Base-by-base conservation (phyloP, 495 filamentous ascomycete species). In the Corynascus novoguineensis region DNA sequence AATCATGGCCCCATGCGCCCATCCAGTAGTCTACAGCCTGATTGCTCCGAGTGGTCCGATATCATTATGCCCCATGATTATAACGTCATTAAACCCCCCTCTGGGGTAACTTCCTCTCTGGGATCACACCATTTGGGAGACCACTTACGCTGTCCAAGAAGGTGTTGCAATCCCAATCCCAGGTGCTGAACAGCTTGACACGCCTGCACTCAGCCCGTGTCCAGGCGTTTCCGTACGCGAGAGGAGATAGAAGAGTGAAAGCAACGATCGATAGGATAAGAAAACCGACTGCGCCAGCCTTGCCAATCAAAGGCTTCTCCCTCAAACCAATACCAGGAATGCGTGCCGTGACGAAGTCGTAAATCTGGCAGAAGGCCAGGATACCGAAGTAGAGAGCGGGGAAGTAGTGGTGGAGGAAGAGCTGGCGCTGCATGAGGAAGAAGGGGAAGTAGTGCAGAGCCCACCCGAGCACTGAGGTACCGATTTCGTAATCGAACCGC, bases 371-470 rank as follows among this genome's bases (percentile, higher is more conserved):
- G 27, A 96, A 78, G 1, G 87, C 82, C 47, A 97, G 84, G 63
- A 98, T 84, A 55, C 89, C 90, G 66, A 97, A 97, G 74, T 96
- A 95, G 14, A 98, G 82, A 2, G 93, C 93, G 0, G 71, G 71
- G 69, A 96, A 89, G 67, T 96, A 96, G 73, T 96, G 91, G 68
- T 96, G 91, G 44, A 96, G 77, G 80, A 96, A 96, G 19, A 96
- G 83, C 71, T 96, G 91, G 52, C 91, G 87, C 66, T 91, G 84
- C 92, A 96, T 96, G 22, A 96, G 82, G 70, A 80, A 96, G 75
- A 96, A 96, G n/a, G 91, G 91, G 78, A 96, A 95, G 73, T 96
- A 96, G 65, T 96, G 91, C 73, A 96, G 88, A 19, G 86, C 86
- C 91, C 91, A 96, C 41, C 88, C 93, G 22, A 98, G 81, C 12